Evolutionary conservation across 495 filamentous ascomycete genomes (phyloP), one percentile per base, ranked within the genome.

Genomic region (Parachaetomium inaequale): DNA sequence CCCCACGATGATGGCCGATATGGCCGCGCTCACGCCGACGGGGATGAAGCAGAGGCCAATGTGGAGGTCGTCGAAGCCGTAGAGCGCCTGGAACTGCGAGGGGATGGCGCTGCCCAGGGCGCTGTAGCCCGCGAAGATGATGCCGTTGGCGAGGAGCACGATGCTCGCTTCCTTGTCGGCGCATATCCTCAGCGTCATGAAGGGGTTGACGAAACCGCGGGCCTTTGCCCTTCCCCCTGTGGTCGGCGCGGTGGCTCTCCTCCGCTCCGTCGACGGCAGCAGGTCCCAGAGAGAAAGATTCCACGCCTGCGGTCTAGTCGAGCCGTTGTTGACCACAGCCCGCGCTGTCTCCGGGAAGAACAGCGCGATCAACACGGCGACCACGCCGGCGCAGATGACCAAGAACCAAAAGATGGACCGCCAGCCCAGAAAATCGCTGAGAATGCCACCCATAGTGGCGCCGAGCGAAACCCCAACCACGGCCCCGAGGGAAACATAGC

Each of bases 391-490:
- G 19, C 45, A 52, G 14, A 85, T 83, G 19, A 71, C 67, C 29
- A 87, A 67, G 52, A 87, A 86, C 82, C 82, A 87, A 66, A 87
- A 88, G 12, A 85, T 84, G 51, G 74, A 74, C 31, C 80, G 65
- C 85, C 84, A 87, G 0, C 61, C 61, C 32, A 63, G 47, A 25
- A 26, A 53, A 26, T 45, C 75, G 19, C 76, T 75, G n/a, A 89
- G 70, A 0, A 85, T 62, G 0, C 86, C 87, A 11, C 87, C 86
- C n/a, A 89, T 77, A 11, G 85, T 72, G 23, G 61, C 46, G 11
- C 61, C 61, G 3, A 63, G 45, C 4, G 34, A 25, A 19, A 57
- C 55, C 3, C 79, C 82, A 2, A 80, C 63, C 8, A 75, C 71
- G 2, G 68, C 64, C 0, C 74, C 76, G 1, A 78, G 63, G 0